These are phyloP conservation scores for Corinectria fuckeliana DNA, from an alignment of 2,329 filamentous ascomycete genomes.

Conservation along the genomic window DNA sequence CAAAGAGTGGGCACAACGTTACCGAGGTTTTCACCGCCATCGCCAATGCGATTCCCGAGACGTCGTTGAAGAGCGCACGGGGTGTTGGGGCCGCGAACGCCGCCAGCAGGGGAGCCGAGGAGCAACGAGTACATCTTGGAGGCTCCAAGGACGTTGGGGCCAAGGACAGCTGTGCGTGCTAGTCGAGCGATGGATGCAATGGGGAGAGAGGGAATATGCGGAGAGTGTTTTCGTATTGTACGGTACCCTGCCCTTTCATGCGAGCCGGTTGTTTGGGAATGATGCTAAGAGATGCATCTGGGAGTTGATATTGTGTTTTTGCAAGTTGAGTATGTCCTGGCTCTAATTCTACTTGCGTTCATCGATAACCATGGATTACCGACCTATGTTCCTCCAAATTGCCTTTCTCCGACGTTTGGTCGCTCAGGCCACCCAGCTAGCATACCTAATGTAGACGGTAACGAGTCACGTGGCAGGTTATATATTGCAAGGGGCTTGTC, in stretches of 20 bases:
- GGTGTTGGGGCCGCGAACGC: constrained; percentile 70
- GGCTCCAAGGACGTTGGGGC: constrained; percentile 75
- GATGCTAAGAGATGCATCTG: constrained; percentile 38
- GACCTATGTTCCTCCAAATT: neutral
- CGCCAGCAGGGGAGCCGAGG: constrained; percentile 65
- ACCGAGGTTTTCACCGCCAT: constrained; percentile 97
- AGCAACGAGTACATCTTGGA: constrained; percentile 83
- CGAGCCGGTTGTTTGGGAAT: constrained; percentile 36
- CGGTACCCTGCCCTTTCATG: constrained; percentile 37
- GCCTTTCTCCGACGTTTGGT: neutral
- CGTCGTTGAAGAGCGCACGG: constrained; percentile 87
- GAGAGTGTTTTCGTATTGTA: constrained; percentile 34
- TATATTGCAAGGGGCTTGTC: neutral
- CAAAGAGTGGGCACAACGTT: constrained; percentile 95
- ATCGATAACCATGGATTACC: constrained; percentile 8
- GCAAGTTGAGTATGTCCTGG: constrained; percentile 23
- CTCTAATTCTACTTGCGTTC: constrained; percentile 19
- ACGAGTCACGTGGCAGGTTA: neutral
- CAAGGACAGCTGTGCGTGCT: constrained; percentile 94
- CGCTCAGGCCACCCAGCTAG: neutral
- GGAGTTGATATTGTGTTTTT: constrained; percentile 38
- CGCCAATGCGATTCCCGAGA: constrained; percentile 97
- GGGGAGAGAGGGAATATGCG: constrained; percentile 9
- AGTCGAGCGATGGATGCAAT: constrained; percentile 23
- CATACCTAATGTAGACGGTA: neutral